A percentile compares a stretch with the other conserved stretches of the same genome.
Conservation (phyloP, 208 protist genomes). For the Leishmania mexicana region DNA sequence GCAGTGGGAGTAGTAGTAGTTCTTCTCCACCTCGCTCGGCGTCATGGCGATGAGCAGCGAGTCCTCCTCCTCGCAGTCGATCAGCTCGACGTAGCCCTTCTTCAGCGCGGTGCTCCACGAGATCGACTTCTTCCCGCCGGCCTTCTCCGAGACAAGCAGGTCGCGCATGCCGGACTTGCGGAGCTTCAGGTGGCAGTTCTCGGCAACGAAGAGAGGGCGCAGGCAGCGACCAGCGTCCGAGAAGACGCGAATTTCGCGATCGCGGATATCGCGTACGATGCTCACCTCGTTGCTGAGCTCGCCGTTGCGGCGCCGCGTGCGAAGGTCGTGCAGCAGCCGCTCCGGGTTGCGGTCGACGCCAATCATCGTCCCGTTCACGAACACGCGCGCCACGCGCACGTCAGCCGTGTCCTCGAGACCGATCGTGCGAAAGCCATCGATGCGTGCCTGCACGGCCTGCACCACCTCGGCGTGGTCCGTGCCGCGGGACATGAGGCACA, state of each 20-base stretch:
- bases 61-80: conserved; percentile 99
- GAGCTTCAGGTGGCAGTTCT: conserved; percentile 60
- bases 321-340: conserved; percentile 73
- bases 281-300: conserved; percentile 84
- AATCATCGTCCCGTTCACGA: conserved; percentile 83
- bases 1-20: conserved; percentile 88
- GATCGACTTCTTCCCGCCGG: conserved; percentile 72
- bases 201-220: conserved; percentile 75
- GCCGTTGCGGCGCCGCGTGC: conserved; percentile 70
- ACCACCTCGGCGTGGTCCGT: conserved; percentile 90
- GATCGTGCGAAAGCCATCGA: conserved; percentile 76
- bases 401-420: conserved; percentile 78
- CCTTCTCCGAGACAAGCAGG: conserved; percentile 76
- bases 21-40: conserved; percentile 62
- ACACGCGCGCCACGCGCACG: conserved; percentile 67
- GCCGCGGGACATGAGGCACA: conserved; percentile 98
- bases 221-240: conserved; percentile 79
- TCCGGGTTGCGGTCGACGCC: conserved; percentile 83
- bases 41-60: conserved; percentile 98
- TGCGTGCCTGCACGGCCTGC: conserved; percentile 67
- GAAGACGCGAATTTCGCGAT: conserved; percentile 77
- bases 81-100: conserved; percentile 79
- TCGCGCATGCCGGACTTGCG: conserved; percentile 63
- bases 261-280: conserved; percentile 68
- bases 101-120: conserved; percentile 74